Evolutionary conservation across 495 filamentous ascomycete genomes (phyloP).

Genomic region (Podospora australis): DNA sequence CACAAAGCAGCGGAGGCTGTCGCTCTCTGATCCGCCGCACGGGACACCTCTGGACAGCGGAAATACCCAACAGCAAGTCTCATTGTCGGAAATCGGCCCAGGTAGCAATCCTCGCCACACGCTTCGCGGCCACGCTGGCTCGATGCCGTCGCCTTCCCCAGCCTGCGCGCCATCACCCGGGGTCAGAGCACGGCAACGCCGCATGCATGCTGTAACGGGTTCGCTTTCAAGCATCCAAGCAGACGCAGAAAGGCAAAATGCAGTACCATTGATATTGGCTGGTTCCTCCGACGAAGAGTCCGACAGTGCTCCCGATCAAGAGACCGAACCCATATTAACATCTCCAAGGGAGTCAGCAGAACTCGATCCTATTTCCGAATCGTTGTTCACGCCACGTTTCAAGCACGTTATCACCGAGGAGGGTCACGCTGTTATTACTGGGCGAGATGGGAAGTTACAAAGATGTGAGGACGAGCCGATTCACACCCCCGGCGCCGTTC

Average conservation of each 20-base stretch:
- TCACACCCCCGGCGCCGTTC: slow-evolving; percentile 84
- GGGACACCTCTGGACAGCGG: too few relatives aligned
- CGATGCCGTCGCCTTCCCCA: background rate
- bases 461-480: slow-evolving; percentile 92
- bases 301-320: slow-evolving; percentile 4
- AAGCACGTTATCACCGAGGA: slow-evolving; percentile 71
- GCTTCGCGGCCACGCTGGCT: background rate
- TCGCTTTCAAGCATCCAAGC: slow-evolving; percentile 26
- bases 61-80: background rate
- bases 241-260: slow-evolving; percentile 18
- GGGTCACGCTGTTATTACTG: slow-evolving; percentile 82
- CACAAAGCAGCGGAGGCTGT: slow-evolving; percentile 16
- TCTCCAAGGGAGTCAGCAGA: slow-evolving; percentile 17
- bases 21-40: slow-evolving; percentile 16
- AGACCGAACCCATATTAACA: slow-evolving; percentile 9
- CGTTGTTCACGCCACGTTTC: slow-evolving; percentile 61
- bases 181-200: slow-evolving; percentile 4
- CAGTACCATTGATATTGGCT: slow-evolving; percentile 26
- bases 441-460: slow-evolving; percentile 63
- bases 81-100: background rate
- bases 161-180: background rate
- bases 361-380: slow-evolving; percentile 28
- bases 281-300: slow-evolving; percentile 28
- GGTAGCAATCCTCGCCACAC: slow-evolving; percentile 1
- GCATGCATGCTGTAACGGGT: slow-evolving; percentile 21